phyloP scores from a whole-genome alignment of 2,329 filamentous ascomycete species.

The Aspergillus sclerotialis region DNA sequence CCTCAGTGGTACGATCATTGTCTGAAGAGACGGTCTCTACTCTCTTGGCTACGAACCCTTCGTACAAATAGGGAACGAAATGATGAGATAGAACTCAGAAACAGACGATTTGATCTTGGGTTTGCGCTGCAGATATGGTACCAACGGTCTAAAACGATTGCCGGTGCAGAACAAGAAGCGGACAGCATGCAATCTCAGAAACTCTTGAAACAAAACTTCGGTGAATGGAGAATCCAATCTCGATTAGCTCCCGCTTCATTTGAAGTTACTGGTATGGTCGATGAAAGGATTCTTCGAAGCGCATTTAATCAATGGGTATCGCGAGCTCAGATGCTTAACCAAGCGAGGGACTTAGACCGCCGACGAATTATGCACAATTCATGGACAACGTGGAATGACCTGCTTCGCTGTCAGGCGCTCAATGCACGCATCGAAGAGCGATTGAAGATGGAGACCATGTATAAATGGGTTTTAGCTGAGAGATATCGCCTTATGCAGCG shows the following conservation, averaged over 20 bases:
- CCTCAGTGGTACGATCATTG: conserved; percentile 37
- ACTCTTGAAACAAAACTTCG: conserved; percentile 29
- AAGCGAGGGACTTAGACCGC: conserved; percentile 46
- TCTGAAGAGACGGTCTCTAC: conserved; percentile 34
- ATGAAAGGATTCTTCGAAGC: conserved; percentile 39
- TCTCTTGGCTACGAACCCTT: conserved; percentile 34
- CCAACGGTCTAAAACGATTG: conserved; percentile 22
- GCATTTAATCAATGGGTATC: conserved; percentile 46
- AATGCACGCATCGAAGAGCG: conserved; percentile 49
- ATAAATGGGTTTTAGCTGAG: conserved; percentile 55
- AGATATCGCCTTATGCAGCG: conserved; percentile 34
- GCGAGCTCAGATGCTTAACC: conserved; percentile 36
- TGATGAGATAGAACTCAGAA: conserved; percentile 29
- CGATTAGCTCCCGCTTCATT: conserved; percentile 36
- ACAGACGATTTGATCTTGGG: conserved; percentile 19
- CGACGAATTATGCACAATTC: conserved; percentile 49
- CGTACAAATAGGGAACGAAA: conserved; percentile 33
- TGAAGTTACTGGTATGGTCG: conserved; percentile 38
- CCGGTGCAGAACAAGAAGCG: conserved; percentile 22
- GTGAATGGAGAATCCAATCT: conserved; percentile 37
- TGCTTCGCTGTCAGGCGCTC: conserved; percentile 48
- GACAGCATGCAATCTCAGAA: conserved; percentile 23
- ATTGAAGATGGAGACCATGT: conserved; percentile 49
- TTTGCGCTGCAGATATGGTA: conserved; percentile 29
- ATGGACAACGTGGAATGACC: conserved; percentile 58